Percentiles rank a stretch among this genome's conserved stretches.
Evolutionary conservation across 2,329 filamentous ascomycete species (phyloP).

Genomic region (Aspergillus pseudonomiae): DNA sequence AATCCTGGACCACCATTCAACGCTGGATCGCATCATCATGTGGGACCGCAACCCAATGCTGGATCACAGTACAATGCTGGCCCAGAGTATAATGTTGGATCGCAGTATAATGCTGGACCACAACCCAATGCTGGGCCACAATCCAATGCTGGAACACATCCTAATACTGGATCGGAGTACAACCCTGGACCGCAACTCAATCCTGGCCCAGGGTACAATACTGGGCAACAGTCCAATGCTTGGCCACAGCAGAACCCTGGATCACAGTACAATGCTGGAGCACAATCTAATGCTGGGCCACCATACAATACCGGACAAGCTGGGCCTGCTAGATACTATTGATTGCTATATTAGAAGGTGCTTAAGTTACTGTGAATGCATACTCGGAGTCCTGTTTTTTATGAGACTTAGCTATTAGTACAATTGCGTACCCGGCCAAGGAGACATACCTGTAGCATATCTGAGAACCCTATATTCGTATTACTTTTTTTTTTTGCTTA

Average conservation of each 20-base stretch:
- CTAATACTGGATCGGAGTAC: too few species aligned
- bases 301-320: background rate
- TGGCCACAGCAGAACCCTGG: too few species aligned
- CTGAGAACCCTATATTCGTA: background rate
- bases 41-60: too few species aligned
- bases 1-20: too few species aligned
- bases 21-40: too few species aligned
- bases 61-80: background rate
- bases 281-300: too few species aligned
- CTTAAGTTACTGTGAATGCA: too few species aligned
- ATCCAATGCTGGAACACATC: too few species aligned
- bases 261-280: too few species aligned
- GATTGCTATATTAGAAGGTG: background rate
- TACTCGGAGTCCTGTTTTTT: background rate
- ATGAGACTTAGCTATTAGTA: background rate
- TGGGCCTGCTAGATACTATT: background rate
- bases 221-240: too few species aligned
- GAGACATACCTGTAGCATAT: background rate
- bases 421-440: background rate
- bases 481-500: background rate
- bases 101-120: background rate
- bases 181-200: too few species aligned
- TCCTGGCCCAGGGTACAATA: too few species aligned
- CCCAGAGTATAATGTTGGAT: background rate
- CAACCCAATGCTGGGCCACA: background rate